Percentiles rank a stretch among this genome's conserved stretches.
phyloP scores from a whole-genome alignment of 768 basidiomycete species.

The Naganishia antarctica region DNA sequence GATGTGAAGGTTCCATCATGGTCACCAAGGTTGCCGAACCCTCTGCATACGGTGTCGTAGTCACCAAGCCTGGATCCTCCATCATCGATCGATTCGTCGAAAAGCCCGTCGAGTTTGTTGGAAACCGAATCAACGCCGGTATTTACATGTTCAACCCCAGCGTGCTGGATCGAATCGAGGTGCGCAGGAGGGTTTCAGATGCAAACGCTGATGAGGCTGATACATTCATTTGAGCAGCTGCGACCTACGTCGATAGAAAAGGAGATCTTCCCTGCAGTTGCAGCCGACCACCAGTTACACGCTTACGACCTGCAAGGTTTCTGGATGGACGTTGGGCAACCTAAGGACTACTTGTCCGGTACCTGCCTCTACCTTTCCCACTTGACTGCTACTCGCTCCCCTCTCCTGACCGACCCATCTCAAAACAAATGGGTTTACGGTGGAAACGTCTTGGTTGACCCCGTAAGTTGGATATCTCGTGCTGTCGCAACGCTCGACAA shows the following conservation, averaged over 20 bases:
- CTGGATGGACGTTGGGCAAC: conserved; percentile 56
- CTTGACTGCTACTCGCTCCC: conserved; percentile 49
- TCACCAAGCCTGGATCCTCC: conserved; percentile 51
- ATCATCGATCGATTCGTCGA: conserved; percentile 55
- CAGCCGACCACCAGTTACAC: conserved; percentile 52
- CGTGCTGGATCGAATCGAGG: conserved; percentile 53
- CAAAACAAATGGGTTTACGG: conserved; percentile 52
- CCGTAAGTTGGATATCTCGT: conserved; percentile 36
- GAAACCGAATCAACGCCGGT: conserved; percentile 55
- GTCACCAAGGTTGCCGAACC: conserved; percentile 56
- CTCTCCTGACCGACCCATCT: conserved; percentile 49
- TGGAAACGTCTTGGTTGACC: conserved; percentile 54
- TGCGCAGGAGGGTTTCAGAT: conserved; percentile 26
- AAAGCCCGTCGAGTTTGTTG: conserved; percentile 55
- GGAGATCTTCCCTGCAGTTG: conserved; percentile 54
- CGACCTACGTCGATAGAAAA: conserved; percentile 54
- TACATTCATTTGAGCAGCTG: conserved; percentile 38
- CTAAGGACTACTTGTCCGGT: conserved; percentile 51
- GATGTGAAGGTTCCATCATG: conserved; percentile 54
- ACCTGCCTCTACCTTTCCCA: conserved; percentile 54
- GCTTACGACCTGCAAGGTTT: conserved; percentile 54
- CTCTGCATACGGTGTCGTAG: conserved; percentile 54
- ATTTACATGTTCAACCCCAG: conserved; percentile 57
- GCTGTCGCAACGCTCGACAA: not conserved
- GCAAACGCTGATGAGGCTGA: not conserved